Percentiles rank a stretch among this genome's conserved stretches.
phyloP scores from a whole-genome alignment of 148 eudicot species.

The Diospyros kaki region DNA sequence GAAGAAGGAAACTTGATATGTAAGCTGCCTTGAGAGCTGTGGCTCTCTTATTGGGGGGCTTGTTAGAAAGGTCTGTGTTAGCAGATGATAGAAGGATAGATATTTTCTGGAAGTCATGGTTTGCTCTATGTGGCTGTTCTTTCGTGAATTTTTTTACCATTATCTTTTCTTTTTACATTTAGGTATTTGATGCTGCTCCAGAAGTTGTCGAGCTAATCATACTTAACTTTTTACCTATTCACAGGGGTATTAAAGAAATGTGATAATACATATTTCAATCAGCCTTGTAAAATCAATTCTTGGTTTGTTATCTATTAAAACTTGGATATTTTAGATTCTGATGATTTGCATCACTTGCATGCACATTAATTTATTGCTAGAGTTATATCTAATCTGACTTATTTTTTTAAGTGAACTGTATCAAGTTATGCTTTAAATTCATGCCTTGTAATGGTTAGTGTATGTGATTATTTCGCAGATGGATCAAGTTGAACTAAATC shows the following conservation, averaged over 20 bases:
- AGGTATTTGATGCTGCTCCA: background rate
- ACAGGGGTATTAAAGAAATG: background rate
- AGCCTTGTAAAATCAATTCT: background rate
- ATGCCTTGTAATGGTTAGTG: background rate
- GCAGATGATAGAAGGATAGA: background rate
- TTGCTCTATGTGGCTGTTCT: background rate
- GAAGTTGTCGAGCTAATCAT: no score
- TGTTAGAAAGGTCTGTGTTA: background rate
- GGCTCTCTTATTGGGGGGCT: background rate
- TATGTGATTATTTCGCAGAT: constrained; percentile 33
- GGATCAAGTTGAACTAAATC: constrained; percentile 24
- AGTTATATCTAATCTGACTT: background rate
- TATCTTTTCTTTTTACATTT: background rate
- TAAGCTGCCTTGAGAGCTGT: background rate
- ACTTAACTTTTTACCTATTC: background rate
- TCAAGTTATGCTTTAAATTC: background rate
- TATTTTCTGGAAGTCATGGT: background rate
- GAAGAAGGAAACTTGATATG: background rate
- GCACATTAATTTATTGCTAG: background rate
- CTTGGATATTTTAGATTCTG: background rate
- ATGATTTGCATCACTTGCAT: background rate
- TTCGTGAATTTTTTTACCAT: background rate
- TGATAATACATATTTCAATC: background rate
- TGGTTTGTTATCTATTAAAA: background rate
- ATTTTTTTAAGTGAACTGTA: background rate